Evolutionary conservation across 495 filamentous ascomycete species (phyloP), one percentile per base, ranked within the genome.

Genomic region (Xylaria sp.): DNA sequence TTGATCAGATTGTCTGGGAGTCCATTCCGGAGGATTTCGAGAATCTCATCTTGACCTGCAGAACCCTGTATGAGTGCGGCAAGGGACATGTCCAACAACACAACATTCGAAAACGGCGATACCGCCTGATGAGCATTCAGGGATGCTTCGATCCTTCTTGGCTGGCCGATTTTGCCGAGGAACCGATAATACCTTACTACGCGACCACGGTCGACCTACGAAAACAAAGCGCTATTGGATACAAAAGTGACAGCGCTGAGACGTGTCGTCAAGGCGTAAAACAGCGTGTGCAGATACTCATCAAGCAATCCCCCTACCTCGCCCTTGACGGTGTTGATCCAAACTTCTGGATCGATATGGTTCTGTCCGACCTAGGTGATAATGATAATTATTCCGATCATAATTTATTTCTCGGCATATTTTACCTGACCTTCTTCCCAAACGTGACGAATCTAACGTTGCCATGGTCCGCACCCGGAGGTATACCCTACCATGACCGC

Each of bases 371-470:
- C 53, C 8, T 57, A 3, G 26, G 29, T 19, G 53, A 57, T 33
- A 26, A 3, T 33, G 53, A 57, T 7, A 57, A 17, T 33, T 57
- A 57, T 57, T 57, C 26, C 12, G 53, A 57, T 2, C 53, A 57
- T 57, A 33, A 57, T 57, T 33, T 57, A 17, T 33, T 33, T 17
- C 53, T 57, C 26, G 53, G 53, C 14, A 6, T 57, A 57, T 57
- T 57, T 19, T 57, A 57, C 26, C 53, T 57, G 12, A 57, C 53
- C 4, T 33, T 57, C 24, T 57, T 57, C 53, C 53, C 53, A 17
- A 57, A 57, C 53, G 53, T 33, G 3, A 29, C 3, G 19, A 14
- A 31, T 17, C 53, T 57, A 11, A 33, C 17, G 7, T 33, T 57
- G 29, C 53, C 53, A 19, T 57, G 53, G 53, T 57, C 53, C 24